phyloP scores from a whole-genome alignment of 495 filamentous ascomycete genomes.

The Tricharina praecox region DNA sequence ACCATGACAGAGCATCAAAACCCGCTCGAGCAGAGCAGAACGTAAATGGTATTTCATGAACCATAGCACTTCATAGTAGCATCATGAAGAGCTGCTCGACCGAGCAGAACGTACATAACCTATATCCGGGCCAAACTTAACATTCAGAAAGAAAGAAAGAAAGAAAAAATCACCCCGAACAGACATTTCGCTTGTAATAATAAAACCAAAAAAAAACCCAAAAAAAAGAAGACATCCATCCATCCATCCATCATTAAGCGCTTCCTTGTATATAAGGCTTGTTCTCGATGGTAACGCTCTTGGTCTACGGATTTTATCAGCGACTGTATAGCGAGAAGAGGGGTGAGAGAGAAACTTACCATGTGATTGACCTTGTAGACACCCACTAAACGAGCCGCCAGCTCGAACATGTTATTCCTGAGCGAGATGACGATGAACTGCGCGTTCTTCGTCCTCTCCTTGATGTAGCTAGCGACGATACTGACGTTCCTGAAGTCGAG shows the following conservation, averaged over 20 bases:
- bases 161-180: too few relatives aligned
- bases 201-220: too few relatives aligned
- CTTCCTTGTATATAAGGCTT: neutral
- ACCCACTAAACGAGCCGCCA: slow-evolving; percentile 78
- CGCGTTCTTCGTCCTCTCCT: slow-evolving; percentile 95
- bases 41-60: too few relatives aligned
- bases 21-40: too few relatives aligned
- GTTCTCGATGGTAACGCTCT: slow-evolving; percentile 92
- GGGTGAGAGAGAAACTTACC: slow-evolving; percentile 31
- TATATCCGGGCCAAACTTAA: too few relatives aligned
- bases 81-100: too few relatives aligned
- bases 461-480: slow-evolving; percentile 96
- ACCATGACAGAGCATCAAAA: too few relatives aligned
- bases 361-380: slow-evolving; percentile 99
- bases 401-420: slow-evolving; percentile 99
- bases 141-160: too few relatives aligned
- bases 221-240: neutral
- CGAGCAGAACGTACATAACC: too few relatives aligned
- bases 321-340: neutral
- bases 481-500: slow-evolving; percentile 97
- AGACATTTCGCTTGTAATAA: too few relatives aligned
- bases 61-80: too few relatives aligned
- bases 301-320: slow-evolving; percentile 36
- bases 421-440: slow-evolving; percentile 98
- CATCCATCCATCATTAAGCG: neutral